Evolutionary conservation across 2,329 filamentous ascomycete genomes (phyloP).

Genomic region (Verticillium klebahnii): DNA sequence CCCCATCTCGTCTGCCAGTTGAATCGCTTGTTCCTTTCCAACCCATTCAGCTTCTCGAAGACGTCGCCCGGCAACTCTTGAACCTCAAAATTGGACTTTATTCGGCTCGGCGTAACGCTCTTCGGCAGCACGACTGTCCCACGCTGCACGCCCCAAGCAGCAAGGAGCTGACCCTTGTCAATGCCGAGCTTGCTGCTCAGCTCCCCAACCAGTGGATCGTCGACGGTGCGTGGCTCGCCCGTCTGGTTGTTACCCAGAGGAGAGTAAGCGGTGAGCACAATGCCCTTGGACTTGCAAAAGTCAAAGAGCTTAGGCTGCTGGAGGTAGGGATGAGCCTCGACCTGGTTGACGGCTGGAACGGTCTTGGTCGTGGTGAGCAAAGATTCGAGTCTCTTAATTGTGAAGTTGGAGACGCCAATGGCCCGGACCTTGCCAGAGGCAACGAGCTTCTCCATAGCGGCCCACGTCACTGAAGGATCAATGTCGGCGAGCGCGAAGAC

Average conservation of each 20-base stretch:
- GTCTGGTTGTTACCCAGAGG: slow-evolving; percentile 54
- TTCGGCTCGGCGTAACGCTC: slow-evolving; percentile 61
- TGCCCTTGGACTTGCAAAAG: slow-evolving; percentile 52
- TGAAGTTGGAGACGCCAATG: slow-evolving; percentile 51
- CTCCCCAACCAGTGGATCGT: slow-evolving; percentile 41
- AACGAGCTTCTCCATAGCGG: slow-evolving; percentile 33
- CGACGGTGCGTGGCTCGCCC: slow-evolving; percentile 39
- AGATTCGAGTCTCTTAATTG: slow-evolving; percentile 32
- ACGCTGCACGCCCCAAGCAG: slow-evolving; percentile 58
- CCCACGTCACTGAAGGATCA: slow-evolving; percentile 33
- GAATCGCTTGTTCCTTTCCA: slow-evolving; percentile 37
- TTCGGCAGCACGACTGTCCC: slow-evolving; percentile 67
- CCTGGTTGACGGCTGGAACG: slow-evolving; percentile 60
- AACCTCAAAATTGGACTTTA: slow-evolving; percentile 58
- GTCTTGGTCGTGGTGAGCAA: slow-evolving; percentile 46
- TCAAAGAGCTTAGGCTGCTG: slow-evolving; percentile 55
- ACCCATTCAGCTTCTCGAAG: slow-evolving; percentile 28
- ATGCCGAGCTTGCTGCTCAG: slow-evolving; percentile 36
- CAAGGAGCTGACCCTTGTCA: slow-evolving; percentile 37
- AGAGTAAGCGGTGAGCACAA: slow-evolving; percentile 60
- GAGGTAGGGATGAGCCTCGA: slow-evolving; percentile 65
- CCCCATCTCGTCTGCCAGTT: slow-evolving; percentile 38
- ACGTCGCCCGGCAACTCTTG: slow-evolving; percentile 27
- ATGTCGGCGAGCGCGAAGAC: slow-evolving; percentile 57
- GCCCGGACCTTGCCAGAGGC: slow-evolving; percentile 32